Conservation (phyloP, 1,284 basidiomycete genomes). For the Flammula alnicola region DNA sequence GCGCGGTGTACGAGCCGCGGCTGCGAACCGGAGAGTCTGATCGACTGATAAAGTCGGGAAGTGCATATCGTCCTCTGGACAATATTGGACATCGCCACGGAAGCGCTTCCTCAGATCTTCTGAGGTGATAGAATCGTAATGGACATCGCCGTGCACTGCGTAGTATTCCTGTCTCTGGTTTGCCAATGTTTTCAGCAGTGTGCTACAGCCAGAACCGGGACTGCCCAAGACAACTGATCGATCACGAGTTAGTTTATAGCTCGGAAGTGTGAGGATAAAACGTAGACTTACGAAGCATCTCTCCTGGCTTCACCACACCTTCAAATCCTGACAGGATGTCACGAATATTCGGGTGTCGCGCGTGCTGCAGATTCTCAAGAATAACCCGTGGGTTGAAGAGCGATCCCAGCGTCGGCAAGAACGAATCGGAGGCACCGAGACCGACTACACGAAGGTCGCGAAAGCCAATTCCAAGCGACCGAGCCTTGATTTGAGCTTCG, state of each 20-base stretch:
- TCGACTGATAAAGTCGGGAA: conserved; percentile 73
- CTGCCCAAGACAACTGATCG: conserved; percentile 56
- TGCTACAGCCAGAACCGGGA: conserved; percentile 64
- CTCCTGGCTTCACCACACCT: conserved; percentile 55
- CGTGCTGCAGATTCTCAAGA: conserved; percentile 34
- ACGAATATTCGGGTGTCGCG: conserved; percentile 44
- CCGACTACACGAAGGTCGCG: conserved; percentile 54
- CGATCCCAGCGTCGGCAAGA: conserved; percentile 46
- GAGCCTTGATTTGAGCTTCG: conserved; percentile 45
- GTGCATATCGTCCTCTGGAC: conserved; percentile 70
- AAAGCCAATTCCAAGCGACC: conserved; percentile 55
- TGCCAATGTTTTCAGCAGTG: conserved; percentile 62
- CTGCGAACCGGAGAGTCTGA: conserved; percentile 63
- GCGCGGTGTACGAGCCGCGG: conserved; percentile 57
- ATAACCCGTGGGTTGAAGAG: conserved; percentile 40
- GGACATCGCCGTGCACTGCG: conserved; percentile 56
- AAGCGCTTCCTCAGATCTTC: conserved; percentile 51
- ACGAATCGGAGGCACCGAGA: conserved; percentile 43
- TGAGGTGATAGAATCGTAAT: conserved; percentile 66
- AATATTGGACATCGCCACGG: conserved; percentile 66
- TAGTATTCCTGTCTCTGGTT: conserved; percentile 60
- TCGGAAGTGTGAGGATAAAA: not conserved
- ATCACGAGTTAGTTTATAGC: not conserved
- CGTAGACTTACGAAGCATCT: conserved; percentile 57
- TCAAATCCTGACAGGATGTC: conserved; percentile 52